Conservation (phyloP, 306 rosid species). For the Argentina anserina region DNA sequence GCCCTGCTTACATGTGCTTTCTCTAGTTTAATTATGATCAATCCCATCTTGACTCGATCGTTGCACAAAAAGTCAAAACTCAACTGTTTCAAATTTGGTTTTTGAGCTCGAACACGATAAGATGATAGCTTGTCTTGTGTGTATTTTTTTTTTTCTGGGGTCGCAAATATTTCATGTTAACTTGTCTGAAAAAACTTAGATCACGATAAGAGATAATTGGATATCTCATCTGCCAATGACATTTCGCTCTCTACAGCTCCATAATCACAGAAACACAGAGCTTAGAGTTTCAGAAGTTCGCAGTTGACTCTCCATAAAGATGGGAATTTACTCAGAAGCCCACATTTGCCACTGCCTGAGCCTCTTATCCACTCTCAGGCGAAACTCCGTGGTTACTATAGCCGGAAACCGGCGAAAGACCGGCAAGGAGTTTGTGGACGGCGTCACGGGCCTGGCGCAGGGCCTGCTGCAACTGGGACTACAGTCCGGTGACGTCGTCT, state of each 20-base stretch:
- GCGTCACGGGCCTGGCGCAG: constrained; percentile 50
- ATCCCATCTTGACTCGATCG: background rate
- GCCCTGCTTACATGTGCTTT: background rate
- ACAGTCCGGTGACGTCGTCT: constrained; percentile 57
- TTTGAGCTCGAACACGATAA: background rate
- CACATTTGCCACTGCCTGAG: constrained; percentile 83
- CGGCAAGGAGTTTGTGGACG: constrained; percentile 50
- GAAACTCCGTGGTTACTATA: constrained; percentile 34
- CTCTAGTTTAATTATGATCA: background rate
- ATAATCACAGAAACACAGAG: background rate
- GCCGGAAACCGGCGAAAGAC: constrained; percentile 42
- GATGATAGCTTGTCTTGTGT: background rate
- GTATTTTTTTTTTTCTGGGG: background rate
- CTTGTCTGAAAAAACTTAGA: background rate
- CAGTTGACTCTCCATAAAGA: constrained; percentile 12
- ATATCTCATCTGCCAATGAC: background rate
- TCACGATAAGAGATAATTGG: background rate
- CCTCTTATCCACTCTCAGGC: constrained; percentile 41
- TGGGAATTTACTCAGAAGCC: constrained; percentile 40
- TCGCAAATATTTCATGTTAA: background rate
- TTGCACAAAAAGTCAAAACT: background rate
- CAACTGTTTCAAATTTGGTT: background rate
- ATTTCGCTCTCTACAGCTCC: background rate
- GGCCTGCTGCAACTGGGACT: constrained; percentile 59
- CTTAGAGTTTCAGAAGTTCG: background rate